Evolutionary conservation across 1,284 basidiomycete genomes (phyloP).

Genomic region (Cutaneotrichosporon mucoides): DNA sequence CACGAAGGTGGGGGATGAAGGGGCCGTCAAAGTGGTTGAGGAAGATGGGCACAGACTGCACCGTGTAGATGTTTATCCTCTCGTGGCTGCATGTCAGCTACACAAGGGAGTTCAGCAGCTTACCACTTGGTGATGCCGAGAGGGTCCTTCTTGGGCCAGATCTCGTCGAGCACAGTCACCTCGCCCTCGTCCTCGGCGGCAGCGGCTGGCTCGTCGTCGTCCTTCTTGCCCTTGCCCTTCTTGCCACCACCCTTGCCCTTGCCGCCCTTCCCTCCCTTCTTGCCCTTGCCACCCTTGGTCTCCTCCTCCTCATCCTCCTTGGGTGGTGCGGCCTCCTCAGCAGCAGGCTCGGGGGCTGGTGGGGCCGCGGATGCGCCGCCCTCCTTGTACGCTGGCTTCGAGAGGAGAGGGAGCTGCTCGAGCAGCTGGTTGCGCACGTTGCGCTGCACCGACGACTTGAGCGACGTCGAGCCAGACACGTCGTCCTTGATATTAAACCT

Average conservation of each 20-base stretch:
- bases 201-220: slow-evolving; percentile 22
- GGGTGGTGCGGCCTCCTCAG: background rate
- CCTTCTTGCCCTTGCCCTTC: slow-evolving; percentile 42
- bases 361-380: slow-evolving; percentile 16
- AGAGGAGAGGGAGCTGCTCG: slow-evolving; percentile 73
- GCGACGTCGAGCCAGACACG: slow-evolving; percentile 84
- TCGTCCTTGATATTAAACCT: slow-evolving; percentile 85
- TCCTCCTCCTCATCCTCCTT: slow-evolving; percentile 30
- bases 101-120: too few species aligned
- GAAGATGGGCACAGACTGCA: slow-evolving; percentile 81
- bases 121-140: slow-evolving; percentile 92
- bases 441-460: slow-evolving; percentile 92
- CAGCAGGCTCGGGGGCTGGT: slow-evolving; percentile 1
- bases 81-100: slow-evolving; percentile 66
- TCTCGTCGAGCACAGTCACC: slow-evolving; percentile 68
- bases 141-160: slow-evolving; percentile 99
- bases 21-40: slow-evolving; percentile 98
- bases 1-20: slow-evolving; percentile 77
- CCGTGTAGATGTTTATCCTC: slow-evolving; percentile 86
- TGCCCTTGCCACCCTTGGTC: slow-evolving; percentile 23
- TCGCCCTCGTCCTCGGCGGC: slow-evolving; percentile 52
- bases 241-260: slow-evolving; percentile 25
- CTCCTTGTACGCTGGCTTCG: slow-evolving; percentile 37
- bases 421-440: slow-evolving; percentile 76
- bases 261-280: slow-evolving; percentile 20